phyloP scores from a whole-genome alignment of 257 asterid species.

The Solanum corneliomulleri region DNA sequence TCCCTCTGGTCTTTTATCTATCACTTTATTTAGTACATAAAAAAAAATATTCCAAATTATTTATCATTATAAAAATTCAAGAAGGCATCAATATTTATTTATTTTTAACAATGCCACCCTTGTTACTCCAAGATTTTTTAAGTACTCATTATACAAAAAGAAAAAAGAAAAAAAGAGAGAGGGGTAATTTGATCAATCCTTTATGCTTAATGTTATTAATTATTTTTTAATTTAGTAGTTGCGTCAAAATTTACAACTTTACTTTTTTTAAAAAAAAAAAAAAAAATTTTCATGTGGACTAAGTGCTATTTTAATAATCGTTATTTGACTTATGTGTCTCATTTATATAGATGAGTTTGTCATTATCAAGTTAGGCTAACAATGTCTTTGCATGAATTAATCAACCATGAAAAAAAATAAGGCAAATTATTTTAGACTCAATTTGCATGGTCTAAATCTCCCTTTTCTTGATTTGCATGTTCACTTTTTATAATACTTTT shows the following conservation, averaged over 20 bases:
- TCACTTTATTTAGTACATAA: too few species aligned
- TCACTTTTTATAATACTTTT: background rate
- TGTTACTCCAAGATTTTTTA: background rate
- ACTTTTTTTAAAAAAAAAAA: background rate
- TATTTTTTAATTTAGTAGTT: background rate
- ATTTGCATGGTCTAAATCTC: background rate
- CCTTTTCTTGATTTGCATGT: background rate
- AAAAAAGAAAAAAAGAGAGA: too few species aligned
- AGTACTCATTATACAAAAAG: background rate
- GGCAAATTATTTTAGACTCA: background rate
- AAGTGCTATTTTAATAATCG: background rate
- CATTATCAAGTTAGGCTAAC: background rate
- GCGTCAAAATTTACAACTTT: background rate
- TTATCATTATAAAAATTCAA: too few species aligned
- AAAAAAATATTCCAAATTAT: too few species aligned
- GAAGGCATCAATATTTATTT: too few species aligned
- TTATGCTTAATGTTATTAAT: background rate
- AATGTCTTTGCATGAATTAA: background rate
- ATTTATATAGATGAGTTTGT: background rate
- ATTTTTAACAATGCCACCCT: too few species aligned
- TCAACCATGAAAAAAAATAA: background rate
- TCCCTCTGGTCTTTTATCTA: too few species aligned
- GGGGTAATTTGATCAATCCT: background rate
- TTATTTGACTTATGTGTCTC: background rate
- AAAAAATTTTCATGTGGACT: background rate